Evolutionary conservation across 1,284 basidiomycete species (phyloP).

Genomic region (Apiotrichum laibachii): DNA sequence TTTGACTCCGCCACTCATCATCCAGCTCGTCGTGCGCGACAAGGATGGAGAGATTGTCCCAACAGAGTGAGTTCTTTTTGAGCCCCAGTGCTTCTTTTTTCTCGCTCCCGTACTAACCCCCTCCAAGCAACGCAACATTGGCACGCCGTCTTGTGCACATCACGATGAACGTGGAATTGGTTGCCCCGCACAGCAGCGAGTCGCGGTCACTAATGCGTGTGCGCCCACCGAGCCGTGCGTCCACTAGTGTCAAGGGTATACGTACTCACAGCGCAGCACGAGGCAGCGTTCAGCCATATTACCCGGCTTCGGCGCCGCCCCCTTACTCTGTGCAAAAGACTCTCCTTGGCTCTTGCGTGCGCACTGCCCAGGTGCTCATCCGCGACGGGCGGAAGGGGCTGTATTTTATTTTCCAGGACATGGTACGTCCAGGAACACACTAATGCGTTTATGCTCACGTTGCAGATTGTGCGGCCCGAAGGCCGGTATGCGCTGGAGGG

Average conservation of each 20-base stretch:
- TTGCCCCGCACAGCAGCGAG: conserved; percentile 14
- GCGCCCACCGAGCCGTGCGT: conserved; percentile 21
- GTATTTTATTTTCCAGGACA: conserved; percentile 24
- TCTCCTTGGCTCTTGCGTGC: conserved; percentile 17
- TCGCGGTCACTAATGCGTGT: conserved; percentile 22
- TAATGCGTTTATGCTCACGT: conserved; percentile 2
- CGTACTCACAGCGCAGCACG: conserved; percentile 11
- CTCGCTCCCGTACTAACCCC: not conserved
- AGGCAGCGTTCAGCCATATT: conserved; percentile 21
- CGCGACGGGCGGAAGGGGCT: conserved; percentile 19
- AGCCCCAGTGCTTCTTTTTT: not conserved
- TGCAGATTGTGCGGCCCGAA: conserved; percentile 21
- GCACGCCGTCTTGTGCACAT: conserved; percentile 21
- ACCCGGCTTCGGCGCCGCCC: conserved; percentile 20
- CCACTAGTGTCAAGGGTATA: not conserved
- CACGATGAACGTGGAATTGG: conserved; percentile 23
- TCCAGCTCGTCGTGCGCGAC: conserved; percentile 20
- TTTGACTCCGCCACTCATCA: conserved; percentile 19
- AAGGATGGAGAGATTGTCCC: conserved; percentile 15
- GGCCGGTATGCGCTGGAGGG: conserved; percentile 20
- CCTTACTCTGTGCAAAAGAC: conserved; percentile 23
- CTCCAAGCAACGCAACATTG: conserved; percentile 17
- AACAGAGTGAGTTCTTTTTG: conserved; percentile 16
- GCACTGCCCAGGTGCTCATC: conserved; percentile 18
- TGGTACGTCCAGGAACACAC: conserved; percentile 12